A percentile compares a stretch with the other conserved stretches of the same genome.
Conservation (phyloP, 1,139 yeast species). For the Magnusiomyces fungicola region DNA sequence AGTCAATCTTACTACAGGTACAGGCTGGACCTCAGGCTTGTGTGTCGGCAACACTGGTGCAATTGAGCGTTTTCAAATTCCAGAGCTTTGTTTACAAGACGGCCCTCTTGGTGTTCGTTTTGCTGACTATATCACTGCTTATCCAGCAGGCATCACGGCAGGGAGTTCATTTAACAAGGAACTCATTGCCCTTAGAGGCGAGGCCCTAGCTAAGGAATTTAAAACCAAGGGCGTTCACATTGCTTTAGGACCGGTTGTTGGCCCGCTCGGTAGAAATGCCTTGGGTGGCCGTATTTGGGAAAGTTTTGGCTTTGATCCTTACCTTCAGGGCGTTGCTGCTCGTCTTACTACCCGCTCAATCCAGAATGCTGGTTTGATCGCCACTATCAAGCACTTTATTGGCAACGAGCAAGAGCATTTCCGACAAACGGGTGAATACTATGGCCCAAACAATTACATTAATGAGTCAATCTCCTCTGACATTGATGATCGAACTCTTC, state of each 20-base stretch:
- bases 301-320: slow-evolving; percentile 59
- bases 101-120: slow-evolving; percentile 58
- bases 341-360: slow-evolving; percentile 49
- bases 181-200: slow-evolving; percentile 46
- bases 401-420: slow-evolving; percentile 62
- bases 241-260: slow-evolving; percentile 54
- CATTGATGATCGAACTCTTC: slow-evolving; percentile 56
- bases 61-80: slow-evolving; percentile 49
- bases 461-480: slow-evolving; percentile 33
- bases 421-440: slow-evolving; percentile 53
- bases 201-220: slow-evolving; percentile 52
- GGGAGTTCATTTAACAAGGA: slow-evolving; percentile 53
- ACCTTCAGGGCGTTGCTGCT: slow-evolving; percentile 51
- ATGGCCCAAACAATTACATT: slow-evolving; percentile 25
- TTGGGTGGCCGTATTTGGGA: slow-evolving; percentile 65
- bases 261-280: slow-evolving; percentile 58
- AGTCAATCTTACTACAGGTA: slow-evolving; percentile 59
- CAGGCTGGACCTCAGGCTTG: slow-evolving; percentile 58
- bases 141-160: slow-evolving; percentile 53
- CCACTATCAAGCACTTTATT: slow-evolving; percentile 48
- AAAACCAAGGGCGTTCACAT: slow-evolving; percentile 53
- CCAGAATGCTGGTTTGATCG: slow-evolving; percentile 52
- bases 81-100: slow-evolving; percentile 55
- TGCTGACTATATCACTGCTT: slow-evolving; percentile 50
- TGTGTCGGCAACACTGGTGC: slow-evolving; percentile 60